Evolutionary conservation across 2,329 filamentous ascomycete species (phyloP), one percentile per base, ranked within the genome.

Genomic region (Knoxdaviesia capensis): DNA sequence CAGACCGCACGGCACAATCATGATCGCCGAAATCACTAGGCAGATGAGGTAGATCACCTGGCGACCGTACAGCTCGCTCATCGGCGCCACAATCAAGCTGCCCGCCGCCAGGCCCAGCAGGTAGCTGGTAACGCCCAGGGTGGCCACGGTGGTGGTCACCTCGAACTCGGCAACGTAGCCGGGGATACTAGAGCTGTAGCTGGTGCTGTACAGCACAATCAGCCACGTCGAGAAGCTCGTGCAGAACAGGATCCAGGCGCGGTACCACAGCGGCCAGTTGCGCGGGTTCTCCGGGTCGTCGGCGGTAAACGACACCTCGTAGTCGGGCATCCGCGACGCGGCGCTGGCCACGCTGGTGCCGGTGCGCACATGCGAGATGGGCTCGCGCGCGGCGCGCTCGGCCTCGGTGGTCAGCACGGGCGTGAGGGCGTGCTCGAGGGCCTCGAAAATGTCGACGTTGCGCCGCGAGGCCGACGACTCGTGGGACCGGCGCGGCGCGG

Each of bases 121-220:
- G 53, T 90, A 92, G 0, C 78, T 77, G 0, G 84, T 90, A 38
- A 92, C 64, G 5, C 84, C 84, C 3, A 90, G 61, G 0, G 82
- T 81, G 1, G 77, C 69, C n/a, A 78, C 56, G 0, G 72, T 74
- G 33, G 71, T 64, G 9, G 61, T 53, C 11, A 74, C 63, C 34
- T 66, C 59, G 49, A 85, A 88, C 41, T 83, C 77, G 9, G 64
- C 55, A 51, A 74, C 71, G 56, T 92, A 71, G 0, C 80, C 77
- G 1, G 72, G 68, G 33, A 81, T 72, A 3, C 76, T 77, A 1
- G 77, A 72, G 1, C 83, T 85, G 54, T 90, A 92, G 41, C 73
- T 77, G 0, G 84, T 90, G 39, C 77, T 84, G 53, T 86, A 84
- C 38, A 85, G 54, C 10, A 85, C 77, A n/a, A 65, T 55, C 20